Percentiles rank a stretch among this genome's conserved stretches.
These are phyloP conservation scores for Obba rivulosa DNA, from an alignment of 768 basidiomycete species.

Conservation along the genomic window DNA sequence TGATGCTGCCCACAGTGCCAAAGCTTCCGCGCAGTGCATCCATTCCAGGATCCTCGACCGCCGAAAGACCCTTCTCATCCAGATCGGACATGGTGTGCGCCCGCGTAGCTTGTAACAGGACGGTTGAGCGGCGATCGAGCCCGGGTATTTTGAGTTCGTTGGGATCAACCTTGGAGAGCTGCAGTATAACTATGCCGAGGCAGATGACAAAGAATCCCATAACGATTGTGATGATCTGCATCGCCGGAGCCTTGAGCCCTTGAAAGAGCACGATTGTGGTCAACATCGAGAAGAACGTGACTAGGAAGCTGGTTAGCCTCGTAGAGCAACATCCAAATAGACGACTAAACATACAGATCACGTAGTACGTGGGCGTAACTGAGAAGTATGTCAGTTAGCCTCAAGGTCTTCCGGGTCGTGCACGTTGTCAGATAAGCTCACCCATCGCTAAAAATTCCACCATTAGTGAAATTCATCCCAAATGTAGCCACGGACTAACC, in stretches of 20 bases:
- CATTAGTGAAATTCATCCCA: conserved; percentile 1
- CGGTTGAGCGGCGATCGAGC: conserved; percentile 86
- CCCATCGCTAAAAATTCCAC: conserved; percentile 53
- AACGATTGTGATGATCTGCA: conserved; percentile 84
- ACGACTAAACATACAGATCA: conserved; percentile 52
- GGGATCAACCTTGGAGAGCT: conserved; percentile 95
- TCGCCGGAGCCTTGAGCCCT: conserved; percentile 73
- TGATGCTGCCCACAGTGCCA: conserved; percentile 87
- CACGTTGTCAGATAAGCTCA: conserved; percentile 25
- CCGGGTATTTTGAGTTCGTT: conserved; percentile 49
- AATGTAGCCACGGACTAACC: conserved; percentile 46
- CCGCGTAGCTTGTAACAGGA: conserved; percentile 84
- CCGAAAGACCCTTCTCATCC: conserved; percentile 60
- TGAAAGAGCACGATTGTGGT: conserved; percentile 86
- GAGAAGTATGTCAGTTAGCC: conserved; percentile 16
- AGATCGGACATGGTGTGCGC: conserved; percentile 52
- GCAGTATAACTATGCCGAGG: conserved; percentile 89
- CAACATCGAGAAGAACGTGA: conserved; percentile 81
- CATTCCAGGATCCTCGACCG: conserved; percentile 86
- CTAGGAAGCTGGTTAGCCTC: conserved; percentile 27
- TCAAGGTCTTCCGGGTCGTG: no score
- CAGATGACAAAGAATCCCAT: conserved; percentile 91
- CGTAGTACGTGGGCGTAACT: conserved; percentile 89
- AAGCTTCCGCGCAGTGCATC: conserved; percentile 89
- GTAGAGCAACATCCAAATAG: conserved; percentile 2